These are phyloP conservation scores for Macrophomina pseudophaseolina DNA, from an alignment of 2,329 filamentous ascomycete genomes.

Conservation along the genomic window DNA sequence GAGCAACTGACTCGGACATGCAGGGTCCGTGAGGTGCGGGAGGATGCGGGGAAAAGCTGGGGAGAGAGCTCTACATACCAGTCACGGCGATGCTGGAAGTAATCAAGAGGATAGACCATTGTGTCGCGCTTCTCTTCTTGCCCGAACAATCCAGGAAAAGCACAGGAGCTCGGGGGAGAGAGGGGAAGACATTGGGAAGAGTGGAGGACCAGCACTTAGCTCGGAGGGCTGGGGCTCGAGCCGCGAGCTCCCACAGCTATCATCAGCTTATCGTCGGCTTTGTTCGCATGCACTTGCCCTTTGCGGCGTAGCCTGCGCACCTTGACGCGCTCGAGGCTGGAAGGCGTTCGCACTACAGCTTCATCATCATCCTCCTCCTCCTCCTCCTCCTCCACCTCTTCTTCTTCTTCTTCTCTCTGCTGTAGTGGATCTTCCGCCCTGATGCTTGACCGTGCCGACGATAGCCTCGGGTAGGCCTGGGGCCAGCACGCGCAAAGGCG, in stretches of 20 bases:
- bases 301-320: background rate
- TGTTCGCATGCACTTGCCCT: conserved; percentile 11
- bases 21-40: conserved; percentile 4
- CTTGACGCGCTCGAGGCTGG: background rate
- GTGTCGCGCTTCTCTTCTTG: background rate
- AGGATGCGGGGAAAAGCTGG: conserved; percentile 20
- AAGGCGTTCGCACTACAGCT: background rate
- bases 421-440: background rate
- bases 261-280: conserved; percentile 23
- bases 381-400: too few species aligned
- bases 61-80: conserved; percentile 60
- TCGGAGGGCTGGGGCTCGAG: background rate
- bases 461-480: background rate
- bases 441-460: background rate
- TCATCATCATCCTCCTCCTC: background rate
- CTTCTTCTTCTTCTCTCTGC: background rate
- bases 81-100: conserved; percentile 72
- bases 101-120: conserved; percentile 47
- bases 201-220: background rate
- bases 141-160: background rate
- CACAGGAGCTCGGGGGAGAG: background rate
- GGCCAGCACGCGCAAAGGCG: too few species aligned
- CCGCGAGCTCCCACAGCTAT: conserved; percentile 5
- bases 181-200: background rate
- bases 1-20: background rate